Conservation (phyloP, 805 yeast genomes). For the Myxozyma melibiosi region DNA sequence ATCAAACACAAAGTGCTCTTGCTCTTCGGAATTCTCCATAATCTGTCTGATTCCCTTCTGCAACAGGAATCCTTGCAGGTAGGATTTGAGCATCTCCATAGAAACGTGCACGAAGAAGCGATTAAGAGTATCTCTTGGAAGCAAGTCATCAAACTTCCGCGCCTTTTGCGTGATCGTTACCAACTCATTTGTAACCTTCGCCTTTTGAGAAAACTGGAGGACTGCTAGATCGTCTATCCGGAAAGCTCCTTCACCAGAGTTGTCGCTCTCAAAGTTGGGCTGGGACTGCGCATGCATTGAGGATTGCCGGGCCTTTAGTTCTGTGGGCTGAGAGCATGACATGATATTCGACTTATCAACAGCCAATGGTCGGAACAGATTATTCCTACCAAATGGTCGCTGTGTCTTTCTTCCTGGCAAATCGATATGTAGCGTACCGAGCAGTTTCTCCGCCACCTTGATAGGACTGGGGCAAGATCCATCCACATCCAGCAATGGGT, state of each 20-base stretch:
- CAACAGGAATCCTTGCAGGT: slow-evolving; percentile 48
- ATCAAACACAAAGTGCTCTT: slow-evolving; percentile 14
- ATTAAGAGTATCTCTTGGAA: slow-evolving; percentile 52
- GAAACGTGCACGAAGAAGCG: slow-evolving; percentile 54
- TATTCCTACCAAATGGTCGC: not conserved
- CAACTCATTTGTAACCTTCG: slow-evolving; percentile 29
- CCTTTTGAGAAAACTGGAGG: slow-evolving; percentile 23
- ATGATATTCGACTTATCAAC: not conserved
- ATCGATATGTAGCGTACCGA: slow-evolving; percentile 55
- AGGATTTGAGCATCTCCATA: slow-evolving; percentile 48
- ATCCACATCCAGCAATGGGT: slow-evolving; percentile 48
- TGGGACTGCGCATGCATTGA: slow-evolving; percentile 4
- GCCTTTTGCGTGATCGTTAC: slow-evolving; percentile 36
- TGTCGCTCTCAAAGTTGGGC: slow-evolving; percentile 7
- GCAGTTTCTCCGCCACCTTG: slow-evolving; percentile 52
- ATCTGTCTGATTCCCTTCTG: slow-evolving; percentile 42
- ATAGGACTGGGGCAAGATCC: slow-evolving; percentile 60
- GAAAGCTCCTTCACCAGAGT: not conserved
- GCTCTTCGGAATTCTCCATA: slow-evolving; percentile 34
- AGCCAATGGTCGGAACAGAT: not conserved
- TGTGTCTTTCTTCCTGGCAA: slow-evolving; percentile 6
- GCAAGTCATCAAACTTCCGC: slow-evolving; percentile 35
- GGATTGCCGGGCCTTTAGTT: slow-evolving; percentile 3
- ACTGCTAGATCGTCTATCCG: slow-evolving; percentile 7
- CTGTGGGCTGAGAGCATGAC: slow-evolving; percentile 26